These are phyloP conservation scores for Hymenoscyphus occultus DNA, from an alignment of 2,329 filamentous ascomycete genomes.

Conservation along the genomic window DNA sequence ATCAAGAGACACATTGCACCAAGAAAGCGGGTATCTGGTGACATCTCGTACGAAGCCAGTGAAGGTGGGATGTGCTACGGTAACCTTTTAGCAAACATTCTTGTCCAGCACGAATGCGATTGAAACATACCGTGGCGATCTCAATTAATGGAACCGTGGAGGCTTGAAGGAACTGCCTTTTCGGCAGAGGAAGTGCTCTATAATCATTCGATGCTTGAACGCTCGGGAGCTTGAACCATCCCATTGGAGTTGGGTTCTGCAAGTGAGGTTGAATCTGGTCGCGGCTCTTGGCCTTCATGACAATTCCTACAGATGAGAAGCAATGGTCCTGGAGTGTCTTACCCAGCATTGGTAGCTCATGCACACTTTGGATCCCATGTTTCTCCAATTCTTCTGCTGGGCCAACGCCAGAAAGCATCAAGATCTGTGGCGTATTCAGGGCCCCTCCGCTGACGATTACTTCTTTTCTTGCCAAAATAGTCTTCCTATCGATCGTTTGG, in stretches of 20 bases:
- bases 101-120: conserved; percentile 35
- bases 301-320: conserved; percentile 37
- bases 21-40: conserved; percentile 41
- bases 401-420: conserved; percentile 46
- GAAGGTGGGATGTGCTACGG: conserved; percentile 29
- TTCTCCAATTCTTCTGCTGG: conserved; percentile 39
- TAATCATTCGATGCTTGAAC: conserved; percentile 47
- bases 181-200: conserved; percentile 43
- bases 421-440: conserved; percentile 45
- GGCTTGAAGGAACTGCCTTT: conserved; percentile 45
- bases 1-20: conserved; percentile 47
- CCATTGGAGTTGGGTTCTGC: conserved; percentile 42
- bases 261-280: conserved; percentile 40
- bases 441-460: conserved; percentile 48
- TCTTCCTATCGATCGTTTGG: conserved; percentile 39
- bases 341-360: conserved; percentile 60
- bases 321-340: conserved; percentile 51
- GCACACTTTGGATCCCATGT: conserved; percentile 51
- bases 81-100: not conserved
- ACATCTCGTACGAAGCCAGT: conserved; percentile 39
- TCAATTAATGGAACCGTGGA: conserved; percentile 58
- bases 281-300: conserved; percentile 41
- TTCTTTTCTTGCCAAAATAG: conserved; percentile 37
- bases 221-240: conserved; percentile 44
- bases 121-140: conserved; percentile 46